A percentile compares a stretch with the other conserved stretches of the same genome.
phyloP scores from a whole-genome alignment of 306 rosid species.

The Oemleria cerasiformis region DNA sequence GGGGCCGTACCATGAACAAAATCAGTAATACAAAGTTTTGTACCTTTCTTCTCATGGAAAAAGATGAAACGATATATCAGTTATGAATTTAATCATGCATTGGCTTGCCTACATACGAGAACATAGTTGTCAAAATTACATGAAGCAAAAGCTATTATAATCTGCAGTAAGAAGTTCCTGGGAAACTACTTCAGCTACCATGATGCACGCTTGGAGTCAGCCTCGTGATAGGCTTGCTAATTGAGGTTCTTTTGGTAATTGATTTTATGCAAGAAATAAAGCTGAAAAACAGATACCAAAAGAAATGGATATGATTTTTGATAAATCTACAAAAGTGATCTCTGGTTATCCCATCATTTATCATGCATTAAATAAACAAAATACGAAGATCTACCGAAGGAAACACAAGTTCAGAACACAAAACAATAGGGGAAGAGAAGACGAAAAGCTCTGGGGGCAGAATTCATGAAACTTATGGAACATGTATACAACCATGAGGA shows the following conservation, averaged over 20 bases:
- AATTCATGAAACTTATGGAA: background rate
- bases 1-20: conserved; percentile 94
- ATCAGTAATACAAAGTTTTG: conserved; percentile 80
- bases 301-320: background rate
- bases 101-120: background rate
- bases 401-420: background rate
- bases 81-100: background rate
- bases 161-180: background rate
- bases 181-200: background rate
- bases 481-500: background rate
- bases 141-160: background rate
- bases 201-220: background rate
- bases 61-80: background rate
- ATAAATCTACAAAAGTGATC: background rate
- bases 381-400: background rate
- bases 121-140: background rate
- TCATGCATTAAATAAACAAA: background rate
- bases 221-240: background rate
- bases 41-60: conserved; percentile 46
- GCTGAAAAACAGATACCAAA: conserved; percentile 1
- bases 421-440: background rate
- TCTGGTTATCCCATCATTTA: background rate
- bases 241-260: background rate
- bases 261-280: background rate
- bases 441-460: background rate